phyloP scores from a whole-genome alignment of 75 land plant genomes.

The Pinus albicaulis region DNA sequence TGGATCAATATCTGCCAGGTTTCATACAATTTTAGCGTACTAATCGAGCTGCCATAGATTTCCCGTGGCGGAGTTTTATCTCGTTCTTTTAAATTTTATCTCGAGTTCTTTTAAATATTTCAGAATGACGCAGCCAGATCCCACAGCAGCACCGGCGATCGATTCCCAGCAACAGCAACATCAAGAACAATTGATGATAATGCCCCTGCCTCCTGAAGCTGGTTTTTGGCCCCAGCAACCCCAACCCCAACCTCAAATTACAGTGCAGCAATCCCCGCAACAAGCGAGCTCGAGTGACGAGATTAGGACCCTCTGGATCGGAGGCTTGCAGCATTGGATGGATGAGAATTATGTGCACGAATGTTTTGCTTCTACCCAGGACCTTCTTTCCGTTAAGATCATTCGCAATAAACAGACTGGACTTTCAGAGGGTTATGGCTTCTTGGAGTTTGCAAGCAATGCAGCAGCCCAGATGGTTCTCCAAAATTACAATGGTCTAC shows the following conservation, averaged over 20 bases:
- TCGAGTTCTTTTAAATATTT: not conserved
- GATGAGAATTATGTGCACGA: constrained; percentile 39
- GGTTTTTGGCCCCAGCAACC: too few species aligned
- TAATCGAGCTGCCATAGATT: too few species aligned
- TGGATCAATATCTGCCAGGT: too few species aligned
- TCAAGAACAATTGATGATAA: constrained; percentile 10
- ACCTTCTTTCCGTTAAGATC: constrained; percentile 64
- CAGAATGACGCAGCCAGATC: constrained; percentile 1
- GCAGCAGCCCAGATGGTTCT: constrained; percentile 79
- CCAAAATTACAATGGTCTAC: constrained; percentile 75
- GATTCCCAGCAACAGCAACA: not conserved
- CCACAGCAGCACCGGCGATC: too few species aligned
- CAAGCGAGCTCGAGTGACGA: constrained; percentile 29
- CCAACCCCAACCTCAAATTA: not conserved
- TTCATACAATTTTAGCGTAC: too few species aligned
- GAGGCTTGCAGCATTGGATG: constrained; percentile 57
- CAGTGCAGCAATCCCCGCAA: not conserved
- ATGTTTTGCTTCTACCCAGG: constrained; percentile 33
- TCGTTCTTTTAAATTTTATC: not conserved
- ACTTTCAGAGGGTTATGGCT: constrained; percentile 87
- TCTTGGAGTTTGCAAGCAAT: constrained; percentile 76
- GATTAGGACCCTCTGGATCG: constrained; percentile 47
- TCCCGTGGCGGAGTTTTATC: too few species aligned
- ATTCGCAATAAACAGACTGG: constrained; percentile 89
- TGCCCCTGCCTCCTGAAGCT: not conserved